Conservation (phyloP, 2,329 filamentous ascomycete genomes). For the Pseudopithomyces maydicus region DNA sequence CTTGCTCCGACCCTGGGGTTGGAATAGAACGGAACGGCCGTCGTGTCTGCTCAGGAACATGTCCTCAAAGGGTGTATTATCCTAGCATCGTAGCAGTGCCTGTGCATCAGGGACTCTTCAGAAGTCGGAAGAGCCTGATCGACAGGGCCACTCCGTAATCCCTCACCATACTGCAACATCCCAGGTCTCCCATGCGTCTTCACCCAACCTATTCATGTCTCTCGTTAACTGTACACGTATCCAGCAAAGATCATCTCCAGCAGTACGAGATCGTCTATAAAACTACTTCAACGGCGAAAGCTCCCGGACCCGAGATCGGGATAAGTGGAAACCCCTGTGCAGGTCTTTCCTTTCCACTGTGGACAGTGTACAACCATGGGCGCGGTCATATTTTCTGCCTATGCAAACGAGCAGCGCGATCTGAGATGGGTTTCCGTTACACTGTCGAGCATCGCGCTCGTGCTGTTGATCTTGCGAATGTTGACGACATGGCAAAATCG, state of each 20-base stretch:
- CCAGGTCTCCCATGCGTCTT: background rate
- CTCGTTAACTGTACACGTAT: background rate
- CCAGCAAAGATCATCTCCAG: background rate
- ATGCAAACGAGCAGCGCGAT: constrained; percentile 24
- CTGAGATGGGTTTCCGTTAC: constrained; percentile 28
- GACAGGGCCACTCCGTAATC: background rate
- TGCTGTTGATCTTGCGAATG: constrained; percentile 22
- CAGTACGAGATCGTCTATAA: background rate
- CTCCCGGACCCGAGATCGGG: background rate
- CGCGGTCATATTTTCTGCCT: constrained; percentile 25
- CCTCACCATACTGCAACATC: background rate
- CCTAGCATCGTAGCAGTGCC: background rate
- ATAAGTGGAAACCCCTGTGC: background rate
- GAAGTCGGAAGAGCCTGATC: background rate
- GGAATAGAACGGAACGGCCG: background rate
- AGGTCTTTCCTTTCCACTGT: background rate
- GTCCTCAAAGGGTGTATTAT: background rate
- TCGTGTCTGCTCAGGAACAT: background rate
- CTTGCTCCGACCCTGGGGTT: background rate
- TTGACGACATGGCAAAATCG: constrained; percentile 24
- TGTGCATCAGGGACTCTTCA: background rate
- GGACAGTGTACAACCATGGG: background rate
- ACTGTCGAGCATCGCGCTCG: constrained; percentile 19
- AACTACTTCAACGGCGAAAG: background rate
- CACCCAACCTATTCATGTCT: background rate